Evolutionary conservation across 2,329 filamentous ascomycete genomes (phyloP).

Genomic region (Trichoderma koningii): DNA sequence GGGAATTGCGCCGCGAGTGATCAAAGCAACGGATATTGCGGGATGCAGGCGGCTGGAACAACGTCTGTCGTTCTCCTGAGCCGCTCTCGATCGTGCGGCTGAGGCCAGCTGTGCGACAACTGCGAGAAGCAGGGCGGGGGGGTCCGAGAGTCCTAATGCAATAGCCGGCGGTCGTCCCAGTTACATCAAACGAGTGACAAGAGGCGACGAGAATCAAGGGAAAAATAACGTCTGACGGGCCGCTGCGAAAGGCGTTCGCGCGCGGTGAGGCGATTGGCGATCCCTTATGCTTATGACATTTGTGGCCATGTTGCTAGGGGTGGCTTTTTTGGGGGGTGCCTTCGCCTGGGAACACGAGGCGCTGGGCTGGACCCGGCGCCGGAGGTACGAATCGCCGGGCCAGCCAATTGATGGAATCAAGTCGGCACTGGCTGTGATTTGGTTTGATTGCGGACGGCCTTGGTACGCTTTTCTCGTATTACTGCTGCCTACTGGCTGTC

Average conservation of each 20-base stretch:
- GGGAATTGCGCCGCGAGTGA: neutral
- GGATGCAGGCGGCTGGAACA: neutral
- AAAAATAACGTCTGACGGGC: neutral
- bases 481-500: neutral
- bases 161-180: neutral
- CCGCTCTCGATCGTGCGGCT: neutral
- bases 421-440: too few relatives aligned
- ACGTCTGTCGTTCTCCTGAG: conserved; percentile 16
- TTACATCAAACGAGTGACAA: conserved; percentile 30
- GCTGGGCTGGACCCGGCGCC: conserved; percentile 21
- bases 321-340: conserved; percentile 5
- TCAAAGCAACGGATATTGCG: neutral
- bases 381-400: conserved; percentile 29
- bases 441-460: neutral
- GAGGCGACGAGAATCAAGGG: neutral
- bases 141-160: too few relatives aligned
- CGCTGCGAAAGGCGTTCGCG: conserved; percentile 25
- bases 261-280: conserved; percentile 27
- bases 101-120: conserved; percentile 24
- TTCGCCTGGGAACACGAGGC: conserved; percentile 24
- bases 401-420: neutral
- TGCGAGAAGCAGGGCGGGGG: conserved; percentile 5
- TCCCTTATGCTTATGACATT: conserved; percentile 28
- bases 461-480: conserved; percentile 16
- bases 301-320: conserved; percentile 25